Conservation (phyloP, 192 early-diverging fungal genomes). For the Cetraspora pellucida region DNA sequence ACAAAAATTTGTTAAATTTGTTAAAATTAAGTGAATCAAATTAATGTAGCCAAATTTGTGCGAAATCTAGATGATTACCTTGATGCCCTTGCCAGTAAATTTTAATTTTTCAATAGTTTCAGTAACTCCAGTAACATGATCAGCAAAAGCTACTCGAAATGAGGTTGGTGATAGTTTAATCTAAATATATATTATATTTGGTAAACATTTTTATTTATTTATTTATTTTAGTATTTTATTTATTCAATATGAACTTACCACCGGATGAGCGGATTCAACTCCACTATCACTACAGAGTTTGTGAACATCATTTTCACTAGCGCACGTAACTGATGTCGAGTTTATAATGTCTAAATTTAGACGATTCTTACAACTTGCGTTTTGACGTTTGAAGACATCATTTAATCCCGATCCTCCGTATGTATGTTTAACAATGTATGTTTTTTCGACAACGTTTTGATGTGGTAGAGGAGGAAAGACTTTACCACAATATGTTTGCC, state of each 20-base stretch:
- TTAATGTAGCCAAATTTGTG: not conserved
- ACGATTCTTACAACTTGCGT: not conserved
- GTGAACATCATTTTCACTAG: conserved; percentile 36
- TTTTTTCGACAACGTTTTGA: rapidly evolving
- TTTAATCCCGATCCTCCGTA: too few species aligned
- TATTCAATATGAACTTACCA: conserved; percentile 34
- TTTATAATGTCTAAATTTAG: conserved; percentile 40
- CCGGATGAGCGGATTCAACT: conserved; percentile 51
- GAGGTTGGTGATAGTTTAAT: too few species aligned
- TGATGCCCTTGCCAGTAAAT: conserved; percentile 43
- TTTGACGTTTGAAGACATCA: too few species aligned
- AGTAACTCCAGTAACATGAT: conserved; percentile 51
- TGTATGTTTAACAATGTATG: too few species aligned
- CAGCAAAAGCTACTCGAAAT: conserved; percentile 34
- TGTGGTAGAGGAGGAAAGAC: too few species aligned
- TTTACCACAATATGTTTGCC: too few species aligned
- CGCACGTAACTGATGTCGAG: conserved; percentile 48
- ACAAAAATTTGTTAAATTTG: conserved; percentile 1
- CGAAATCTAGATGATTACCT: not conserved
- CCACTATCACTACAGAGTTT: conserved; percentile 37
- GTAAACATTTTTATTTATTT: not conserved
- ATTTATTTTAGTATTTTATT: not conserved
- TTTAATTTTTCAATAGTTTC: conserved; percentile 40
- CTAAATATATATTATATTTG: not conserved
- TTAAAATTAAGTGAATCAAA: not conserved